phyloP scores from a whole-genome alignment of 148 eudicot genomes.

The Nepenthes mirabilis region DNA sequence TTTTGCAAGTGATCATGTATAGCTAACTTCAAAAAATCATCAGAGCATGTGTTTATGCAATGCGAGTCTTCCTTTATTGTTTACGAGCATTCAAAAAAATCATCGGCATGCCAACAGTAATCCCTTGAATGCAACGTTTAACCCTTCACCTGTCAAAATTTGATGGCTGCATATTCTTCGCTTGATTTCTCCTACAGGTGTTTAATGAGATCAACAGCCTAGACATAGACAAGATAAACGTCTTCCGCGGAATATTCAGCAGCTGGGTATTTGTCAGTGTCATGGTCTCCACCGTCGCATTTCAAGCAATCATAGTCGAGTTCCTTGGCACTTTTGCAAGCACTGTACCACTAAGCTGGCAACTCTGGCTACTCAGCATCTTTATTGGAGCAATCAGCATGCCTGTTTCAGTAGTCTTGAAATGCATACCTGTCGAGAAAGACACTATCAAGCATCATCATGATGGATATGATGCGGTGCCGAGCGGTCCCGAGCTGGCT shows the following conservation, averaged over 20 bases:
- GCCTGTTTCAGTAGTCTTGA: constrained; percentile 64
- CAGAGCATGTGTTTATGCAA: too few relatives aligned
- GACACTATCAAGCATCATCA: constrained; percentile 20
- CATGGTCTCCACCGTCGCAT: constrained; percentile 51
- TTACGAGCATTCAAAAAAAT: background rate
- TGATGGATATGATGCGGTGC: constrained; percentile 57
- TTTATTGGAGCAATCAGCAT: constrained; percentile 54
- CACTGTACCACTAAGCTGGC: constrained; percentile 87
- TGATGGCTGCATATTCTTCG: background rate
- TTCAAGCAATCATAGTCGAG: constrained; percentile 79
- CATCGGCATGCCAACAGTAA: background rate
- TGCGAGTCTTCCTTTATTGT: too few relatives aligned
- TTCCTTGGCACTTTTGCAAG: constrained; percentile 82
- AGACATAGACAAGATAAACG: constrained; percentile 84
- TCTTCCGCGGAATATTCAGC: constrained; percentile 63
- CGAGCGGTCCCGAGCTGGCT: constrained; percentile 52
- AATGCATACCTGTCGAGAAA: constrained; percentile 67
- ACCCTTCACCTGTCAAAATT: background rate
- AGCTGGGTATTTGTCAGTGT: constrained; percentile 74
- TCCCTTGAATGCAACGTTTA: background rate
- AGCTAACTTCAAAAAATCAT: too few relatives aligned
- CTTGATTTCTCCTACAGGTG: constrained; percentile 27
- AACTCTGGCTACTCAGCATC: constrained; percentile 68
- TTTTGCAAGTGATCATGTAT: too few relatives aligned
- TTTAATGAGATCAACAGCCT: constrained; percentile 97